Evolutionary conservation across 257 asterid species (phyloP).

Genomic region (Solanum lignicaule): DNA sequence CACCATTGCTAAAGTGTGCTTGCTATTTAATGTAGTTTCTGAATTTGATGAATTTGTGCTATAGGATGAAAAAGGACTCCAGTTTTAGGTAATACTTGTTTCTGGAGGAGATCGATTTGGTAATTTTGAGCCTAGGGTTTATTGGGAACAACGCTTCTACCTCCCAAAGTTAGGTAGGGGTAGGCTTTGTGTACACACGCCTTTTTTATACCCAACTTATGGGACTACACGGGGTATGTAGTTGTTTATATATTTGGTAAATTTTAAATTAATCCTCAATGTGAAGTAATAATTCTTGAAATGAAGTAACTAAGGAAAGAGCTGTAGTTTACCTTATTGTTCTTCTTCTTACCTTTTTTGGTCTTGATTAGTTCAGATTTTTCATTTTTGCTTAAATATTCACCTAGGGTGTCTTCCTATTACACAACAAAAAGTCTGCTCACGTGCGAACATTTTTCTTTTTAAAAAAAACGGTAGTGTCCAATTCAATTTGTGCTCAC

Average conservation of each 20-base stretch:
- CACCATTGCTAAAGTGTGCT: not conserved
- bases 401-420: not conserved
- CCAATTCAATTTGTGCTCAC: not conserved
- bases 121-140: not conserved
- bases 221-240: not conserved
- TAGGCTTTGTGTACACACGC: not conserved
- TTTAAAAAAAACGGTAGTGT: not conserved
- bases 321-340: not conserved
- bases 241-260: not conserved
- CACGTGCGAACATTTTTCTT: not conserved
- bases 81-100: not conserved
- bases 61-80: not conserved
- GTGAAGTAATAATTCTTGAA: not conserved
- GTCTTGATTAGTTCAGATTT: not conserved
- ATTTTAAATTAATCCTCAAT: not conserved
- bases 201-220: not conserved
- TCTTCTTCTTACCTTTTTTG: not conserved
- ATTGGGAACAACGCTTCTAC: not conserved
- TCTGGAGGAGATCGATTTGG: not conserved
- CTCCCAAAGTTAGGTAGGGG: not conserved
- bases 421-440: not conserved
- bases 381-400: not conserved
- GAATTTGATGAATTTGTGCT: not conserved
- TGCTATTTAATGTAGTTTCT: not conserved
- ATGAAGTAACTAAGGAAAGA: not conserved